Evolutionary conservation across 257 asterid species (phyloP).

Genomic region (Solanum etuberosum): DNA sequence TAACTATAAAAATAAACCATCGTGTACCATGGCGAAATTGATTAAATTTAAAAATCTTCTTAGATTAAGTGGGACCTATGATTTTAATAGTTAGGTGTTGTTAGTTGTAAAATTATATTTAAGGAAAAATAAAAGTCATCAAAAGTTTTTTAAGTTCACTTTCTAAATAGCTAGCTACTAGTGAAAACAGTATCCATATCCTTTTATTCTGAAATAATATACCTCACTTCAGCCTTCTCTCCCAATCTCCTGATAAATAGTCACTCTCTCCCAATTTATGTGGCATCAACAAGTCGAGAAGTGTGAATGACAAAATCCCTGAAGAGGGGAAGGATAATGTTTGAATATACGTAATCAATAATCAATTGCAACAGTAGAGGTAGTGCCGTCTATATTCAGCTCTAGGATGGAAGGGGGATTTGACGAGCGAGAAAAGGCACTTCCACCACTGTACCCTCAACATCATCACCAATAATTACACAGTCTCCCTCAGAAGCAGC

Average conservation of each 20-base stretch:
- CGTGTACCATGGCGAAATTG: background rate
- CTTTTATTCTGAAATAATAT: background rate
- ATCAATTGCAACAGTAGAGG: background rate
- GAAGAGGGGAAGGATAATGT: background rate
- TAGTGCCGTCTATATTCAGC: background rate
- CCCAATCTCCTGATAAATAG: background rate
- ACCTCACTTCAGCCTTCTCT: background rate
- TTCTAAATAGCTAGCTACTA: background rate
- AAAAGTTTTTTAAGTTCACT: background rate
- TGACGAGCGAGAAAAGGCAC: slow-evolving; percentile 77
- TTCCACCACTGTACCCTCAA: slow-evolving; percentile 63
- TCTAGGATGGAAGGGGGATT: slow-evolving; percentile 20
- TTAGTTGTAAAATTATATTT: background rate
- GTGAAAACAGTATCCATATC: background rate
- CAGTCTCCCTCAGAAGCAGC: slow-evolving; percentile 63
- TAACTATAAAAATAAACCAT: background rate
- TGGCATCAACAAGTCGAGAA: background rate
- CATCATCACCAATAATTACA: slow-evolving; percentile 53
- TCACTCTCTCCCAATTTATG: background rate
- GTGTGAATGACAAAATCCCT: background rate
- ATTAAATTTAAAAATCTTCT: background rate
- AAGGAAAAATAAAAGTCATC: background rate
- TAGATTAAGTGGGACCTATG: background rate
- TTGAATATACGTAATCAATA: background rate
- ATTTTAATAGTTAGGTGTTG: background rate